Evolutionary conservation across 495 filamentous ascomycete species (phyloP).

Genomic region (Neurospora cerealis): DNA sequence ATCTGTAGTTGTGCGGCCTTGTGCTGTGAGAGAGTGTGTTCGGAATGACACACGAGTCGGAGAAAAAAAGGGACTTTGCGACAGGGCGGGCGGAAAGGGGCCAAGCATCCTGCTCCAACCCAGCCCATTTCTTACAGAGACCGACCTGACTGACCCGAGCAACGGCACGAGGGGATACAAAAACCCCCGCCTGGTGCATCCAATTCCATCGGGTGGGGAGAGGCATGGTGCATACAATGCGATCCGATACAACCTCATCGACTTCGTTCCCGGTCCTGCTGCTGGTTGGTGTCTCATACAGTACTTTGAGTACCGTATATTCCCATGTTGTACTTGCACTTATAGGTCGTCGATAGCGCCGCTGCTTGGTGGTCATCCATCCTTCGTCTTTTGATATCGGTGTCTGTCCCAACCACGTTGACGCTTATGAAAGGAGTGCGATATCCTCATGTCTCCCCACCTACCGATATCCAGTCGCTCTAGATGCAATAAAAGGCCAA

Average conservation of each 20-base stretch:
- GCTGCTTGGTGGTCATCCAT: not conserved
- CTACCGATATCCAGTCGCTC: not conserved
- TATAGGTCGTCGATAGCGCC: not conserved
- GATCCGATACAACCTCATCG: not conserved
- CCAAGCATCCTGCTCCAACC: not conserved
- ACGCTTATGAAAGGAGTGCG: not conserved
- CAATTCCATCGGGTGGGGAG: not conserved
- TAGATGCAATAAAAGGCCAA: not conserved
- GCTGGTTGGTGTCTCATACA: not conserved
- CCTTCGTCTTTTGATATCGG: not conserved
- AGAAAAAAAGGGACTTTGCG: slow-evolving; percentile 8
- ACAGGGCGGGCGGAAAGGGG: not conserved
- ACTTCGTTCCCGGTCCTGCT: not conserved
- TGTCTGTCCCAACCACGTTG: not conserved
- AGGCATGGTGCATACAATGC: not conserved
- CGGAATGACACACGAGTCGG: slow-evolving; percentile 12
- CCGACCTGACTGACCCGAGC: not conserved
- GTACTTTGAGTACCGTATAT: not conserved
- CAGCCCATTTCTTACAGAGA: not conserved
- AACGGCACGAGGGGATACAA: not conserved
- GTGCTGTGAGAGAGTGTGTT: not conserved
- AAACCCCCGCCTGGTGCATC: not conserved
- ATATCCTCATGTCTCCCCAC: not conserved
- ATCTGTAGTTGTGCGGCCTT: not conserved
- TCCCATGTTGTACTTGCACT: not conserved